Evolutionary conservation across 2,329 filamentous ascomycete species (phyloP), one percentile per base, ranked within the genome.

Genomic region (Colletotrichum shisoi): DNA sequence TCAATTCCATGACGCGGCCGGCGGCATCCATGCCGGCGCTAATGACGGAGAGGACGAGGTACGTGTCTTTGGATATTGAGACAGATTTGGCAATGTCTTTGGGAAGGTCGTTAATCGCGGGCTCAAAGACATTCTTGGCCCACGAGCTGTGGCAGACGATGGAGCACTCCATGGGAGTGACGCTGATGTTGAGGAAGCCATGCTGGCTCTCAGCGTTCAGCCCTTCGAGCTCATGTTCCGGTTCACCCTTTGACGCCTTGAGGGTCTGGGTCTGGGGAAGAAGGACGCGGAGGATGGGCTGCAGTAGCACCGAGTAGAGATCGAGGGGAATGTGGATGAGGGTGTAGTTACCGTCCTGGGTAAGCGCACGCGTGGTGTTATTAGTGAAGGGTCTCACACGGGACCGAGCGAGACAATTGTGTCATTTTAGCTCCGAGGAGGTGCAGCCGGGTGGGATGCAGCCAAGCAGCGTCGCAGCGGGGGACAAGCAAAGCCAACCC

Each of bases 91-190:
- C 80, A 4, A 79, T 71, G 46, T 84, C 80, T 48, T 77, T 76
- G n/a, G 89, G 84, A 11, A 97, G 84, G 4, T 82, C 80, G 57
- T 85, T 80, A 64, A 94, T 86, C 24, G 68, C 69, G 0, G 93
- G 93, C 60, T 86, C 82, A 73, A 98, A 96, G 64, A 96, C 86
- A 62, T 87, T 85, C 53, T 87, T 82, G 7, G 92, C 91, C 79
- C 93, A 90, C 48, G 86, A 83, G 67, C 87, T 87, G 69, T 94
- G 91, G 75, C 94, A 98, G 61, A 96, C 93, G 59, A 99, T 86
- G 4, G 93, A 97, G 79, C 93, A 96, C 78, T 97, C 95, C 62
- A 96, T 87, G 0, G 93, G 92, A 0, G 94, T 98, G 73, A 98
- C 86, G 70, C 92, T 96, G 72, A 99, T 89, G 77, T 98, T 98